Percentiles rank a stretch among this genome's conserved stretches.
These are phyloP conservation scores for Linderina pennispora DNA, from an alignment of 192 early-diverging fungal genomes.

Conservation along the genomic window DNA sequence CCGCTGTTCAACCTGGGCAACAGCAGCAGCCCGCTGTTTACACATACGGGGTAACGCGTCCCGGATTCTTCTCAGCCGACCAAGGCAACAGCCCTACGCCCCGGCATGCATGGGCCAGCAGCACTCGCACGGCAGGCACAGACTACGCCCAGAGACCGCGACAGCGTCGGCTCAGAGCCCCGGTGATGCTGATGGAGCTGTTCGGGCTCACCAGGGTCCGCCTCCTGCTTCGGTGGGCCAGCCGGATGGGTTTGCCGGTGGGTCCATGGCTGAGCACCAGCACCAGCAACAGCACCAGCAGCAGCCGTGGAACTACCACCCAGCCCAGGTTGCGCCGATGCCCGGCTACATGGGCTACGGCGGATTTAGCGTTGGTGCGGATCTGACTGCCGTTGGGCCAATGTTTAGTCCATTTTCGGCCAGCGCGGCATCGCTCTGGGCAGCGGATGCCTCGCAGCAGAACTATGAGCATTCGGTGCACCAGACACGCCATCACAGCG, in stretches of 20 bases:
- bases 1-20: neutral
- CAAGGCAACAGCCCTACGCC: too few species aligned
- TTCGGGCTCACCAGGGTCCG: too few species aligned
- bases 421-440: conserved; percentile 23
- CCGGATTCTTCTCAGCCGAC: neutral
- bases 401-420: conserved; percentile 15
- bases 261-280: too few species aligned
- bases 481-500: conserved; percentile 1
- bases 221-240: too few species aligned
- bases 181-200: too few species aligned
- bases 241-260: too few species aligned
- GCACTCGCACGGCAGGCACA: too few species aligned
- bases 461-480: neutral
- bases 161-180: too few species aligned
- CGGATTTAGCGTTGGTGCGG: neutral
- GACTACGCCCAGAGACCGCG: too few species aligned
- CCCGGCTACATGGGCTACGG: neutral
- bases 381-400: neutral
- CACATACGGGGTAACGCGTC: neutral
- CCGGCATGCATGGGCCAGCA: too few species aligned
- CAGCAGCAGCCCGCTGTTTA: neutral
- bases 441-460: conserved; percentile 3
- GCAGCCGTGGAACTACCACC: neutral
- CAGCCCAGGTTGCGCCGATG: neutral
- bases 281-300: too few species aligned